These are phyloP conservation scores for Pueraria montana DNA, from an alignment of 306 rosid genomes.

Conservation along the genomic window DNA sequence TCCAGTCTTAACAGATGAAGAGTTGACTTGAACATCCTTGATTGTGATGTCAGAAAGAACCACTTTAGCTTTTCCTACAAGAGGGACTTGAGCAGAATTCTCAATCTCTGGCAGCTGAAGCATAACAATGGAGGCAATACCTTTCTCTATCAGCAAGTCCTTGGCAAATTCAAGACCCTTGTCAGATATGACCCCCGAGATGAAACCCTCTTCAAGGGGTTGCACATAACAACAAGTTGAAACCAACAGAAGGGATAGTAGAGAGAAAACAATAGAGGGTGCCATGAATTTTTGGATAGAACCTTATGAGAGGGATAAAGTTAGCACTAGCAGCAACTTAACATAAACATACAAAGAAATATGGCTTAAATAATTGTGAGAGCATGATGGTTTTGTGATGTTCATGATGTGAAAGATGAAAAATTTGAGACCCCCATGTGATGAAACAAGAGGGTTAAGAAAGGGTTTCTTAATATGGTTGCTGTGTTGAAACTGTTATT, in stretches of 20 bases:
- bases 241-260: slow-evolving; percentile 49
- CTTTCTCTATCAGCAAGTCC: slow-evolving; percentile 70
- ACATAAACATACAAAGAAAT: neutral
- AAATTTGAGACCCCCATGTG: slow-evolving; percentile 36
- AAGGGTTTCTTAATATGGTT: neutral
- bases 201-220: slow-evolving; percentile 66
- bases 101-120: slow-evolving; percentile 75
- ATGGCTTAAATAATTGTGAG: too few relatives aligned
- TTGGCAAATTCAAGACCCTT: slow-evolving; percentile 83
- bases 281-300: slow-evolving; percentile 47
- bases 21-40: slow-evolving; percentile 55
- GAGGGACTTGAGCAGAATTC: slow-evolving; percentile 59
- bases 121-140: slow-evolving; percentile 65
- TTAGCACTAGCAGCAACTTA: slow-evolving; percentile 2
- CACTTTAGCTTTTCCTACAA: slow-evolving; percentile 69
- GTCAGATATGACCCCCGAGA: slow-evolving; percentile 68
- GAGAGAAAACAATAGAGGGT: slow-evolving; percentile 39
- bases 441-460: slow-evolving; percentile 10
- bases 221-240: slow-evolving; percentile 52
- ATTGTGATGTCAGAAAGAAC: slow-evolving; percentile 74
- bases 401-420: slow-evolving; percentile 17
- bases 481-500: neutral
- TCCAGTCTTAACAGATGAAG: slow-evolving; percentile 71
- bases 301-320: slow-evolving; percentile 45
- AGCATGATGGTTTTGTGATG: slow-evolving; percentile 11